Evolutionary conservation across 2,329 filamentous ascomycete genomes (phyloP).

Genomic region (Fusarium illudens): DNA sequence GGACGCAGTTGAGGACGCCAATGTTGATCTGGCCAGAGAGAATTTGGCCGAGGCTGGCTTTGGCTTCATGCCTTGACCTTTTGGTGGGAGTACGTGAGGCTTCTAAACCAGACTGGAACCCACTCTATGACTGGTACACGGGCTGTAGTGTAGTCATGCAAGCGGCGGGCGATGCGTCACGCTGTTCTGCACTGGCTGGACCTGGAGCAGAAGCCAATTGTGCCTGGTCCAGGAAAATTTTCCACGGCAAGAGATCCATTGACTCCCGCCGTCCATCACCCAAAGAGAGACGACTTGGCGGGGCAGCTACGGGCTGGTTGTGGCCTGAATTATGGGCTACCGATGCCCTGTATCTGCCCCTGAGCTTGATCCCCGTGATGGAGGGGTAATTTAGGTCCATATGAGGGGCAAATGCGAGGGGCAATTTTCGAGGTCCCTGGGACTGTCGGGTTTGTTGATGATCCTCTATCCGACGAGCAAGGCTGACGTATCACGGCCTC

Average conservation of each 20-base stretch:
- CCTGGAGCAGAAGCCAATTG: slow-evolving; percentile 15
- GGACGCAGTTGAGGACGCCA: slow-evolving; percentile 23
- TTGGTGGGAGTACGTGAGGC: slow-evolving; percentile 31
- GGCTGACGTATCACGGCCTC: neutral
- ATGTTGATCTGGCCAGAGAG: slow-evolving; percentile 30
- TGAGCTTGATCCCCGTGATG: neutral
- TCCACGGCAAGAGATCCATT: neutral
- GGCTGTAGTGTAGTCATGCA: slow-evolving; percentile 29
- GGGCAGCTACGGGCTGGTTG: slow-evolving; percentile 4
- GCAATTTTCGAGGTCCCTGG: neutral
- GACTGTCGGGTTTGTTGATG: neutral
- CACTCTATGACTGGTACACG: slow-evolving; percentile 15
- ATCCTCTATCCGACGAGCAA: neutral
- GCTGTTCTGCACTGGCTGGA: slow-evolving; percentile 2
- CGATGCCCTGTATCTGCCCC: slow-evolving; percentile 13
- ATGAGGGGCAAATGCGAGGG: slow-evolving; percentile 1
- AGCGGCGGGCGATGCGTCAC: slow-evolving; percentile 31
- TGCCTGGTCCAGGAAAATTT: slow-evolving; percentile 17
- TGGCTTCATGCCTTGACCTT: slow-evolving; percentile 38
- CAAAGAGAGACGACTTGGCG: neutral
- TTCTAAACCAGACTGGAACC: slow-evolving; percentile 27
- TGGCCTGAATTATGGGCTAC: slow-evolving; percentile 5
- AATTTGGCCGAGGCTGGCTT: slow-evolving; percentile 37
- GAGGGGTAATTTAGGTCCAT: no score
- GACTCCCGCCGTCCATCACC: neutral